Evolutionary conservation across 345 rosid species (phyloP), one percentile per base, ranked within the genome.

Genomic region (Eucalyptus viminalis): DNA sequence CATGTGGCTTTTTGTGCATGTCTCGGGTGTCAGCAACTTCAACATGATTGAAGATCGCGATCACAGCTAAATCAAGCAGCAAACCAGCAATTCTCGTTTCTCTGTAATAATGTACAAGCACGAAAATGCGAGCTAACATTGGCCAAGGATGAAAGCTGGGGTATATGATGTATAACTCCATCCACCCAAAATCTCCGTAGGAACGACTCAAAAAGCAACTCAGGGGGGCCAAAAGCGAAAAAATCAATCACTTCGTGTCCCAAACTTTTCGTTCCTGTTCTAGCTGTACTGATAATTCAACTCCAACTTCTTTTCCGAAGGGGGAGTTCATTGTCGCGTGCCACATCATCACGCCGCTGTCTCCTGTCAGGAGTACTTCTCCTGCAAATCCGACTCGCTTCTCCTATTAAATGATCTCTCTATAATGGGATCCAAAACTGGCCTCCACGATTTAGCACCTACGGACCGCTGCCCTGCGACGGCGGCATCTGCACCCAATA

Each of bases 321-420:
- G 21, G 76, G 17, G 6, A 65, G 76, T 65, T 65, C 76, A 65
- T n/a, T 14, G 76, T n/a, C 76, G 34, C 76, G 76, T n/a, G 76
- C 76, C 76, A 7, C 76, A 11, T 76, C 83, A 21, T 76, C 25
- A 19, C 45, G 19, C 45, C 45, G 12, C 45, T 4, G 2, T 37
- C 81, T 72, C 2, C 81, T 37, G 45, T 37, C 81, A 4, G 45
- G 45, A 37, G 27, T 88, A 56, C 80, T 27, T 87, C 65, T 92
- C 92, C 49, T 83, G 89, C 72, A 90, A 69, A 34, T 92, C 95
- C 27, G 95, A 94, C 86, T 93, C 94, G 43, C 92, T 93, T 80
- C 91, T 91, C 88, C 95, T 91, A 49, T 51, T 93, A 49, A 93
- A 91, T 2, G 95, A 94, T 60, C 54, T 89, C 90, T 94, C 96